These are phyloP conservation scores for Kazachstania africana DNA, from an alignment of 805 yeast species.

Conservation along the genomic window DNA sequence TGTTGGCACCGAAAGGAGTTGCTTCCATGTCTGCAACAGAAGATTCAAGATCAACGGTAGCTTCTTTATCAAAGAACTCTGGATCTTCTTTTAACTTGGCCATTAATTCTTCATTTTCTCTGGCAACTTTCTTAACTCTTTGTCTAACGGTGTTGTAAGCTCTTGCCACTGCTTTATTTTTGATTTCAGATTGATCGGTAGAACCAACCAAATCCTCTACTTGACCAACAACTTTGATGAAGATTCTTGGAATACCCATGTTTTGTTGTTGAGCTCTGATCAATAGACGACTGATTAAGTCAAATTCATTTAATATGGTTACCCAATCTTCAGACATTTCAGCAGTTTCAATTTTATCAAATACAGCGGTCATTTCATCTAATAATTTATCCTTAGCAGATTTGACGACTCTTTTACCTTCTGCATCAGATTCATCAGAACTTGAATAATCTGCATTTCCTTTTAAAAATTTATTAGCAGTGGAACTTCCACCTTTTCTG, in stretches of 20 bases:
- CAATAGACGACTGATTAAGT: constrained; percentile 55
- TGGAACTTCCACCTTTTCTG: constrained; percentile 24
- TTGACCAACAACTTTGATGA: constrained; percentile 54
- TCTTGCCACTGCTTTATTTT: constrained; percentile 74
- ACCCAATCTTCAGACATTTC: constrained; percentile 72
- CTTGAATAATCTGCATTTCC: constrained; percentile 27
- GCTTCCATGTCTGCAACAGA: constrained; percentile 7
- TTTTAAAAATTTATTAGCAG: constrained; percentile 26
- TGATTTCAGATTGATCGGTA: constrained; percentile 47
- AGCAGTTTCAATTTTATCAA: constrained; percentile 57
- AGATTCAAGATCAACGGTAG: constrained; percentile 23
- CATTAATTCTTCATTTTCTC: constrained; percentile 53
- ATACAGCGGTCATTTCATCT: constrained; percentile 67
- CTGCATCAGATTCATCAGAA: constrained; percentile 41
- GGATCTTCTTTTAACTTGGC: constrained; percentile 57
- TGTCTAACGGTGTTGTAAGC: constrained; percentile 83
- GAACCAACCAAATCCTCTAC: constrained; percentile 60
- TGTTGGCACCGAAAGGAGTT: constrained; percentile 23
- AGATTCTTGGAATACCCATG: constrained; percentile 55
- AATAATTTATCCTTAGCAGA: constrained; percentile 86
- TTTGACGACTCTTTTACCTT: constrained; percentile 75
- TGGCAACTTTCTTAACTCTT: constrained; percentile 69
- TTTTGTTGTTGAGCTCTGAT: constrained; percentile 69
- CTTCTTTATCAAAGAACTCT: constrained; percentile 55
- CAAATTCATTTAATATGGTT: constrained; percentile 62